Base-by-base conservation (phyloP, 2,329 filamentous ascomycete genomes). In the Chrysosporium keratinophilum region DNA sequence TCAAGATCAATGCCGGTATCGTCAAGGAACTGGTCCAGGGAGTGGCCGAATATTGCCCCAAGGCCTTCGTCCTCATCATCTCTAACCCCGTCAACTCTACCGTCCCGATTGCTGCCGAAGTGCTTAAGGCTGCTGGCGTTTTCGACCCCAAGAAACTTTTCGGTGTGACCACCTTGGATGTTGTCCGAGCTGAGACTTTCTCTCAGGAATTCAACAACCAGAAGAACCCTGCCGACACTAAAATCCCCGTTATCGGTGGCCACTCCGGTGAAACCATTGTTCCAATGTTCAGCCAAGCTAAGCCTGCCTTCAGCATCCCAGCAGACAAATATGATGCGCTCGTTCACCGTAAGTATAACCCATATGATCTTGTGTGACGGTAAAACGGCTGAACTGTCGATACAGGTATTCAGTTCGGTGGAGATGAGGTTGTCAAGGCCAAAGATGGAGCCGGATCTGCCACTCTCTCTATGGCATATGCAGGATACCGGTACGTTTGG, bases 31-130 rank as follows among this genome's bases (percentile, higher is more conserved):
- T 98, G 62, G 85, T 94, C 64, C 86, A 95, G 78, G 84, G 87
- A 51, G 82, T 88, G 65, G 89, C 91, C 64, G 84, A 96, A 70
- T 82, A 85, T 67, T 84, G 84, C 70, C 93, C 93, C 69, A 94
- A 96, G 72, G 93, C 93, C 54, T 95, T 85, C 76, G 83, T 95
- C 70, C 83, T 97, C 61, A 84, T 98, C 77, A 98, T 98, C 74
- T 97, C 91, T 67, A 98, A 98, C 82, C 93, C 93, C 56, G 93
- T 98, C 74, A 98, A 98, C 84, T 95, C 89, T 51, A 98, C 93
- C 55, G 93, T 98, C 55, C 93, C 93, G 60, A 96, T 98, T 68
- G 87, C 93, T 60, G 93, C 90, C 63, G 93, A 98, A 79, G 87
- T 96, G 58, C 84, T 98, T 71, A 97, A 96, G 83, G 78, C 81